Base-by-base conservation (phyloP, 495 filamentous ascomycete species). In the Penicillium maclennaniae region DNA sequence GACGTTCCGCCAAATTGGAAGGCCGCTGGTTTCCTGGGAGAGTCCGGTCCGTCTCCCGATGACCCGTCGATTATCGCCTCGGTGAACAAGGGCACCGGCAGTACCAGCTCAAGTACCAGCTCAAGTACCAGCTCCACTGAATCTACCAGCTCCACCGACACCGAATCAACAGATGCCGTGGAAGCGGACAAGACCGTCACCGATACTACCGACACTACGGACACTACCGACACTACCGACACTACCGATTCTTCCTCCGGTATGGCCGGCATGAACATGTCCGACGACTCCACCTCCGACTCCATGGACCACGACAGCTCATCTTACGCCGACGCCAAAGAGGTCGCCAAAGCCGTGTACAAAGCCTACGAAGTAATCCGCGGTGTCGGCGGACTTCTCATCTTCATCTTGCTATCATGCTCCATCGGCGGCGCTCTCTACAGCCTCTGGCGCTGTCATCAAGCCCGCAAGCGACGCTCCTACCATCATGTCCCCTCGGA, bases 321-420 rank as follows among this genome's bases (percentile, higher is more conserved):
- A 12, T 28, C 55, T 1, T 59, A 63, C 45, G 45, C 61, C 17
- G 58, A 69, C 23, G 57, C 68, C 8, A 64, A 72, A 37, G 66
- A 67, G 38, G 66, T 65, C 6, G 68, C 69, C 40, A 62, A 70
- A 38, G 58, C 67, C 3, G 63, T 67, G 12, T 59, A 53, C 54
- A 63, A 61, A 58, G 71, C 71, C 12, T 70, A 64, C 55, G 67
- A 73, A 10, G 56, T 74, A 36, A 63, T 74, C 21, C 65, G 60
- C 43, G 69, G 63, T 17, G 57, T 73, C 0, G 67, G 69, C 4
- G 61, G 62, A 31, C 47, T 74, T 0, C 45, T 74, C 40, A 63
- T 74, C 27, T 60, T 72, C 50, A 60, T 73, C 39, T 45, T 71
- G 26, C 23, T 67, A 16, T 28, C 51, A 2, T 61, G 67, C 49